These are phyloP conservation scores for Juncus effusus DNA, from an alignment of 176 grass and related monocot species.

Conservation along the genomic window DNA sequence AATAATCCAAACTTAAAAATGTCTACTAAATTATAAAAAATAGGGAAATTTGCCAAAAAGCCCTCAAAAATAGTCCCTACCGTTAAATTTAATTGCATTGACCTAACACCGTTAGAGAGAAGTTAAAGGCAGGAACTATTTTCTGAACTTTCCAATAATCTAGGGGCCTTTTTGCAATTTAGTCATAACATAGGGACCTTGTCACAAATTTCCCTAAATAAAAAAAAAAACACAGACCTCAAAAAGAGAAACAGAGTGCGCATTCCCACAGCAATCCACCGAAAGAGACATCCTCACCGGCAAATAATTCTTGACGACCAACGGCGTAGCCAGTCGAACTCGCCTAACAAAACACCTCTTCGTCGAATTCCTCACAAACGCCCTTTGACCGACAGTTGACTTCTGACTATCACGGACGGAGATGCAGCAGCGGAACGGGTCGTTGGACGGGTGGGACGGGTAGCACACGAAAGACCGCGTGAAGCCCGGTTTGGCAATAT, in stretches of 20 bases:
- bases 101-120: neutral
- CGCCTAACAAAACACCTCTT: constrained; percentile 69
- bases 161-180: no score
- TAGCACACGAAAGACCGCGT: constrained; percentile 97
- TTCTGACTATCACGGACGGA: constrained; percentile 70
- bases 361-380: constrained; percentile 38
- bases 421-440: constrained; percentile 93
- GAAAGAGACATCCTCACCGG: constrained; percentile 67
- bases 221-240: constrained; percentile 44
- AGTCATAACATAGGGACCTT: no score
- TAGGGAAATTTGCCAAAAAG: no score
- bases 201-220: neutral
- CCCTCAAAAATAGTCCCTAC: no score
- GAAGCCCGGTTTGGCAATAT: constrained; percentile 49
- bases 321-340: constrained; percentile 69
- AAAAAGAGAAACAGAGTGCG: constrained; percentile 57
- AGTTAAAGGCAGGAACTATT: constrained; percentile 20
- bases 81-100: no score
- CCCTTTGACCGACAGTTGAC: constrained; percentile 29
- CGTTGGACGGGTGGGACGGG: constrained; percentile 79
- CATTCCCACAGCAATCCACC: constrained; percentile 70
- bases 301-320: constrained; percentile 91
- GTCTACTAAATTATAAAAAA: constrained; percentile 11
- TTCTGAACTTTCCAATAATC: no score
- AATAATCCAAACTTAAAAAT: constrained; percentile 5